phyloP scores from a whole-genome alignment of 2,329 filamentous ascomycete genomes.

The Anisogramma anomala region DNA sequence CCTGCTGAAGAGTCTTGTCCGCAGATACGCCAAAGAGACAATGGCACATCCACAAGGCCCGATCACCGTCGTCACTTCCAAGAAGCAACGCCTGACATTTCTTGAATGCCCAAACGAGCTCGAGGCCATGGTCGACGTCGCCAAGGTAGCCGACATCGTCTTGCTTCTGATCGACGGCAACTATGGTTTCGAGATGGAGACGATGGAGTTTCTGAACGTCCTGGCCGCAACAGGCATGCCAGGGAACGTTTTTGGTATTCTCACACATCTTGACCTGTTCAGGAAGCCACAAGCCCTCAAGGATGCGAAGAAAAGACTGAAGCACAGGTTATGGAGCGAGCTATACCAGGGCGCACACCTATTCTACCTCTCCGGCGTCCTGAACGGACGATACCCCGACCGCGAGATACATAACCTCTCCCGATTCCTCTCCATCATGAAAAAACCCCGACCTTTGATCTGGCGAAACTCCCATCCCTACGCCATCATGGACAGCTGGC shows the following conservation, averaged over 20 bases:
- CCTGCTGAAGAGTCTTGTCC: constrained; percentile 84
- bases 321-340: constrained; percentile 93
- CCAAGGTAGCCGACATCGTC: constrained; percentile 95
- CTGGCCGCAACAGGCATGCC: constrained; percentile 94
- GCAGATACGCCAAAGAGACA: constrained; percentile 91
- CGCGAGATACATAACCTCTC: constrained; percentile 93
- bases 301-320: constrained; percentile 89
- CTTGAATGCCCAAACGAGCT: constrained; percentile 95
- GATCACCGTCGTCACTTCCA: constrained; percentile 91
- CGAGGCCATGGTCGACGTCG: constrained; percentile 91
- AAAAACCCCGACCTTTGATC: constrained; percentile 89
- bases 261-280: constrained; percentile 94
- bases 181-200: constrained; percentile 99
- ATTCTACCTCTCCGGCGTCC: constrained; percentile 91
- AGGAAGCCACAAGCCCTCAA: constrained; percentile 84
- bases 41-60: constrained; percentile 82
- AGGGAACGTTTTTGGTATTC: constrained; percentile 92
- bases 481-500: constrained; percentile 81
- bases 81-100: constrained; percentile 88
- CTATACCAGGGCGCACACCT: constrained; percentile 93
- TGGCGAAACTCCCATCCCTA: constrained; percentile 98
- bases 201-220: constrained; percentile 97
- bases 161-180: constrained; percentile 98
- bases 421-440: constrained; percentile 95
- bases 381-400: constrained; percentile 94